Base-by-base conservation (phyloP, 1,284 basidiomycete species). In the Bondarzewia mesenterica region DNA sequence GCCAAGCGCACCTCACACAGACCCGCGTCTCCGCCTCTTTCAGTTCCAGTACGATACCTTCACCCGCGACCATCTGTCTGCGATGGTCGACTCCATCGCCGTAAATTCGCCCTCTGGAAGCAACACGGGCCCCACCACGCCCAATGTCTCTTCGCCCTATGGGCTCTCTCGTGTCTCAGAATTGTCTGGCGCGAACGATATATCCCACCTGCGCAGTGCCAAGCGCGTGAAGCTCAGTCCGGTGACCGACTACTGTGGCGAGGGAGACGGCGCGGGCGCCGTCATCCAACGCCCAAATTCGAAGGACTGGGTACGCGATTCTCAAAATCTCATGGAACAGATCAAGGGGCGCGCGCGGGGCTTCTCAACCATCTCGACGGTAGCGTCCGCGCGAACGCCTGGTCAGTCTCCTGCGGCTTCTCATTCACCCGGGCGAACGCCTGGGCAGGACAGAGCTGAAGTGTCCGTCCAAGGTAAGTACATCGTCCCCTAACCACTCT, bases 31-130 rank as follows among this genome's bases (percentile, higher is more conserved):
- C 7, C 84, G 85, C 5, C 73, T 95, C 27, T 96, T 96, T 69
- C 86, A 92, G 58, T 89, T 92, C 53, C 82, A 89, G 52, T 95
- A 95, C 62, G 93, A 97, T 65, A 94, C 93, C 0, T 92, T 88
- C 61, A 96, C 93, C 2, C 80, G 91, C 32, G 88, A 94, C 39
- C 90, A 95, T 62, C 78, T 97, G 43, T 90, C 89, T 1, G 90
- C 88, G 1, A 78, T 97, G 63, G 89, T 93, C 1, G 92, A 95
- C 58, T 91, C 85, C 10, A 92, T 93, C 54, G 89, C 83, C 20
- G 73, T 88, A 36, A 85, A 88, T 54, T 83, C 85, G 0, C 81
- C 82, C 0, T 82, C 84, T 18, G 80, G 74, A 27, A 68, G 62
- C 10, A 74, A 66, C 44, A 61, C 58, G 1, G 62, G 63, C 22